Evolutionary conservation across 352 stramenopile genomes (phyloP), one percentile per base, ranked within the genome.

Genomic region (Pythium folliculosum): DNA sequence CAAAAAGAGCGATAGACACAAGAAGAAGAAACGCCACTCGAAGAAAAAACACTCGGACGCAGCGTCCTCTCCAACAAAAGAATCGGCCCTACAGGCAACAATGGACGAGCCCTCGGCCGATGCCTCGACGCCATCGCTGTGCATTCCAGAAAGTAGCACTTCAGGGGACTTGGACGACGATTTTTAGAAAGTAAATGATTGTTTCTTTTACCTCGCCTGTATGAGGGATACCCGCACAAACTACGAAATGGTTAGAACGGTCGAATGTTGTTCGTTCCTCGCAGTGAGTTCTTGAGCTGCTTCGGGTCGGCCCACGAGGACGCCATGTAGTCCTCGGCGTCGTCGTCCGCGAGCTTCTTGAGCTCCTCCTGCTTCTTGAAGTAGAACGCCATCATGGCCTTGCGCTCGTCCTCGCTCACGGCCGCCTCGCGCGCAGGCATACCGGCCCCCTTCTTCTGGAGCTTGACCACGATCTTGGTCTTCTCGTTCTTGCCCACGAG

Each of bases 321-420:
- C 62, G 88, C 79, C 70, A 99, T 90, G 76, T 98, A 99, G 64
- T 98, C 96, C 69, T 99, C 96, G 21, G 97, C 91, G 56, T 98
- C 89, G 45, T 93, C 81, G 27, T 98, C 84, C 0, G 88, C 88
- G 0, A 86, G 78, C 23, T 86, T 76, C 67, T 97, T 95, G 57
- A 92, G 57, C 63, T 96, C 86, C 62, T 97, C 86, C 63, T 97
- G 88, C 68, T 95, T 95, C 67, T 93, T 93, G 56, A 94, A 96
- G 76, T 98, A 98, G 64, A 97, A 97, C 25, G 92, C 94, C 89
- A 98, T 98, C 95, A 99, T 99, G 32, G 95, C 93, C 78, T 98
- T 98, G 53, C 94, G 89, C 71, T 99, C 97, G 23, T 97, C 94
- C 67, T 99, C 96, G 57, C 82, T 97, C 32, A 99, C 85, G 5